phyloP scores from a whole-genome alignment of 2,329 filamentous ascomycete genomes.

The Alternaria tenuissima region DNA sequence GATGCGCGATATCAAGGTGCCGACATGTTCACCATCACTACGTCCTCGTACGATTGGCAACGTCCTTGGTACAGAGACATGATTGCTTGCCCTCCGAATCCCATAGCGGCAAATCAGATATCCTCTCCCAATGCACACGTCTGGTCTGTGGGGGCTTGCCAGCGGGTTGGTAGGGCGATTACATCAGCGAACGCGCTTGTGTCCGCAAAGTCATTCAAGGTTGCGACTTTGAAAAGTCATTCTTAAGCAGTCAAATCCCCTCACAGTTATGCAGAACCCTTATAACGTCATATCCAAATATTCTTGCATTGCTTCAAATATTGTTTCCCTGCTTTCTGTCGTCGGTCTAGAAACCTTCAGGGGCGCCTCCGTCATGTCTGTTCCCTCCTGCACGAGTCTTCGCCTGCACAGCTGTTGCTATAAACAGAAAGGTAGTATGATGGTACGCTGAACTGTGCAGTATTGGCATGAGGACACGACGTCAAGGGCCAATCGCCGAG shows the following conservation, averaged over 20 bases:
- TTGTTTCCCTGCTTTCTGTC: background rate
- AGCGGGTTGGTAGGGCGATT: background rate
- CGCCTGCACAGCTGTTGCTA: background rate
- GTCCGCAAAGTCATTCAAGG: background rate
- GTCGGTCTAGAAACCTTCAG: slow-evolving; percentile 1
- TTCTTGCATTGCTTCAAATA: background rate
- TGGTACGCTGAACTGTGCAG: background rate
- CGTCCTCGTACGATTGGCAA: background rate
- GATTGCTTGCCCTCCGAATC: background rate
- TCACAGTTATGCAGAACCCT: background rate
- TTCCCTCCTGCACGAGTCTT: background rate
- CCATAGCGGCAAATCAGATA: background rate
- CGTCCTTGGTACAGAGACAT: background rate
- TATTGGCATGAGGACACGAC: slow-evolving; percentile 1
- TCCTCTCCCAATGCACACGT: background rate
- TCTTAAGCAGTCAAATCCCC: background rate
- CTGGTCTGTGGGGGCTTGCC: background rate
- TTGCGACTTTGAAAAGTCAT: background rate
- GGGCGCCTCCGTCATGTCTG: background rate
- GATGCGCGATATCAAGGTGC: background rate
- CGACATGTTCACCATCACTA: background rate
- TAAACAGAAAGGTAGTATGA: slow-evolving; percentile 3
- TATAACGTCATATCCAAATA: background rate
- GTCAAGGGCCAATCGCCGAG: background rate
- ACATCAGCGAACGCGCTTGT: slow-evolving; percentile 2